Evolutionary conservation across 1,284 basidiomycete species (phyloP), one percentile per base, ranked within the genome.

Genomic region (Sanghuangporus weigelae): DNA sequence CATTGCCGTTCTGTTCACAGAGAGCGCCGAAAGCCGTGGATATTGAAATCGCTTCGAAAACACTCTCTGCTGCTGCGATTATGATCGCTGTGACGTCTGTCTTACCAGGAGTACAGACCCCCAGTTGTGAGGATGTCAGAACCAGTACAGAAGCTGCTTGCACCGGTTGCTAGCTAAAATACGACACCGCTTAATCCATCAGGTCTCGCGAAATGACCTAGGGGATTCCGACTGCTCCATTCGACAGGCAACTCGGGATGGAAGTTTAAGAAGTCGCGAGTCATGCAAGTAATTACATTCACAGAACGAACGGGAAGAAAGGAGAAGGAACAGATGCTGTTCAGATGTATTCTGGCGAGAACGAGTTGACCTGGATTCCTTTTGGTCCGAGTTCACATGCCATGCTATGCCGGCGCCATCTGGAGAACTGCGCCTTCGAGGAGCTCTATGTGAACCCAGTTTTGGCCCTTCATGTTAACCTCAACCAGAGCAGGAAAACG

Each of bases 321-420:
- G 38, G 21, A 19, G 77, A 35, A 26, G 12, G 53, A 31, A 35
- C 84, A 53, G 66, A 90, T 88, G 78, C 78, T 2, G 90, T 92
- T 68, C 87, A 86, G 50, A 92, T 91, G 72, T 91, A 81, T 3
- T 89, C 90, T 0, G 89, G 89, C 8, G 87, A 90, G 59, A 91
- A 77, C 19, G 85, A 79, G 72, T 92, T 91, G 62, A 92, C 88
- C 5, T 90, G 79, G 66, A 95, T 93, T 3, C 81, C 76, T 71
- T 85, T 79, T 23, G 74, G 78, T 5, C 89, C 90, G 62, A 92
- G 84, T 73, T 95, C 93, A 72, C 89, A 90, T 3, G 92, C n/a
- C n/a, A n/a, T n/a, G n/a, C n/a, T 92, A 94, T 84, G 75, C 89
- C 93, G 66, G 83, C 21, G 79, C 86, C 85, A 93, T 90, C 75